A percentile compares a stretch with the other conserved stretches of the same genome.
These are phyloP conservation scores for Cerioporus squamosus DNA, from an alignment of 1,284 basidiomycete genomes.

Conservation along the genomic window DNA sequence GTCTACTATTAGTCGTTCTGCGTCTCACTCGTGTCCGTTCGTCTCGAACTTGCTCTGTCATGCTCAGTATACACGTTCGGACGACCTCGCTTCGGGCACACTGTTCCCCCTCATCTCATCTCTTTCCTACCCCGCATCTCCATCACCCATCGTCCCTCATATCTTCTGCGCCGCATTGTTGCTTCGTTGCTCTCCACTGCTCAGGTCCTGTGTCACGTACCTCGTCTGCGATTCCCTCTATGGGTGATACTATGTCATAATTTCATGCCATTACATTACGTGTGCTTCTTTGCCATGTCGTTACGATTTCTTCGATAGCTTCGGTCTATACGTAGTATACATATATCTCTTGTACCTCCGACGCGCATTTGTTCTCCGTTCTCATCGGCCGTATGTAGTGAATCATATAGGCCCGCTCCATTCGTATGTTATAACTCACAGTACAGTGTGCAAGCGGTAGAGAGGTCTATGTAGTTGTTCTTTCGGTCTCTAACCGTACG, in stretches of 20 bases:
- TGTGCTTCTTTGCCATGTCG: slow-evolving; percentile 16
- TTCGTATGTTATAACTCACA: too few species aligned
- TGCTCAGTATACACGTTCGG: slow-evolving; percentile 29
- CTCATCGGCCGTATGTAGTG: too few species aligned
- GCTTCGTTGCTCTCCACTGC: slow-evolving; percentile 3
- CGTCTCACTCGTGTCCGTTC: too few species aligned
- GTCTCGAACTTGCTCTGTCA: slow-evolving; percentile 30
- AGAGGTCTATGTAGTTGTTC: neutral
- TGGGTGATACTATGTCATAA: slow-evolving; percentile 16
- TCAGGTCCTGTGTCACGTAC: neutral
- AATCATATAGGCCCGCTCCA: too few species aligned
- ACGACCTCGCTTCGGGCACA: neutral
- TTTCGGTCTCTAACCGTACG: neutral
- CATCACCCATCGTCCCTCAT: neutral
- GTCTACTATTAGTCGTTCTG: slow-evolving; percentile 56
- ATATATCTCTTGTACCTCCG: neutral
- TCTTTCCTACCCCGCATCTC: neutral
- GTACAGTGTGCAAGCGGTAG: neutral
- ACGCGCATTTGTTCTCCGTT: too few species aligned
- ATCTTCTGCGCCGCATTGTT: neutral
- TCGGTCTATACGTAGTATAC: slow-evolving; percentile 6
- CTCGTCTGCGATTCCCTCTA: slow-evolving; percentile 3
- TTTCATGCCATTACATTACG: slow-evolving; percentile 20
- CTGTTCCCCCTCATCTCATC: neutral
- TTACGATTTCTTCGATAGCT: slow-evolving; percentile 8